Percentiles rank a stretch among this genome's conserved stretches.
These are phyloP conservation scores for Aciculoconidium aculeatum DNA, from an alignment of 805 yeast genomes.

Conservation along the genomic window DNA sequence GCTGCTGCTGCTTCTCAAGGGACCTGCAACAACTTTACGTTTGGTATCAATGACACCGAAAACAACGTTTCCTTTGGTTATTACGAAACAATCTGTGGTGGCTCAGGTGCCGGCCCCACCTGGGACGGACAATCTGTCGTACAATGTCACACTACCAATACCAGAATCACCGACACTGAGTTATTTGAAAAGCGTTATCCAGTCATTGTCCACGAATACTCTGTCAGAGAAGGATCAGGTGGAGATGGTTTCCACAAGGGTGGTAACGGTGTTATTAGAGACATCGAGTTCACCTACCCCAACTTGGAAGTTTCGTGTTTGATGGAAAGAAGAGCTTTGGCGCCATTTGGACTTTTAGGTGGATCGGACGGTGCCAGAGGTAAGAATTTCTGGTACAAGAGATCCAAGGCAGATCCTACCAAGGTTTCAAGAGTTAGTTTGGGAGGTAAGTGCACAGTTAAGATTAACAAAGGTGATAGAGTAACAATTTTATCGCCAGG, in stretches of 20 bases:
- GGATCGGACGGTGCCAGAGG: slow-evolving; percentile 79
- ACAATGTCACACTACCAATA: slow-evolving; percentile 91
- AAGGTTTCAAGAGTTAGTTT: slow-evolving; percentile 17
- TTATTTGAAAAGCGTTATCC: slow-evolving; percentile 87
- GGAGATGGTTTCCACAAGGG: slow-evolving; percentile 71
- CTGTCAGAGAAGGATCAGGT: slow-evolving; percentile 69
- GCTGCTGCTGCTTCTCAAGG: slow-evolving; percentile 96
- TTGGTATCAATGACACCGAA: slow-evolving; percentile 65
- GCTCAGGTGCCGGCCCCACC: slow-evolving; percentile 85
- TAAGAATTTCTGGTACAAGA: slow-evolving; percentile 28
- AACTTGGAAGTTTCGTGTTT: slow-evolving; percentile 62
- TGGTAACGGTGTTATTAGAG: slow-evolving; percentile 84
- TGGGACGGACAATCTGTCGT: slow-evolving; percentile 90
- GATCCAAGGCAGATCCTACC: slow-evolving; percentile 11
- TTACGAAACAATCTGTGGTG: slow-evolving; percentile 94
- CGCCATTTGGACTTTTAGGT: slow-evolving; percentile 85
- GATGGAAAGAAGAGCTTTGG: slow-evolving; percentile 77
- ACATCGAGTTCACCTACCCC: slow-evolving; percentile 61
- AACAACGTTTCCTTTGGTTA: slow-evolving; percentile 72
- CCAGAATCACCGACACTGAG: slow-evolving; percentile 89
- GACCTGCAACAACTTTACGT: slow-evolving; percentile 89
- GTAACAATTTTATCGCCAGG: slow-evolving; percentile 37
- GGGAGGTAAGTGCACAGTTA: slow-evolving; percentile 31
- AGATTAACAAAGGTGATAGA: slow-evolving; percentile 35
- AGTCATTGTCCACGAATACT: slow-evolving; percentile 65